A percentile compares a stretch with the other conserved stretches of the same genome.
Evolutionary conservation across 306 rosid species (phyloP).

Genomic region (Alnus rubra): DNA sequence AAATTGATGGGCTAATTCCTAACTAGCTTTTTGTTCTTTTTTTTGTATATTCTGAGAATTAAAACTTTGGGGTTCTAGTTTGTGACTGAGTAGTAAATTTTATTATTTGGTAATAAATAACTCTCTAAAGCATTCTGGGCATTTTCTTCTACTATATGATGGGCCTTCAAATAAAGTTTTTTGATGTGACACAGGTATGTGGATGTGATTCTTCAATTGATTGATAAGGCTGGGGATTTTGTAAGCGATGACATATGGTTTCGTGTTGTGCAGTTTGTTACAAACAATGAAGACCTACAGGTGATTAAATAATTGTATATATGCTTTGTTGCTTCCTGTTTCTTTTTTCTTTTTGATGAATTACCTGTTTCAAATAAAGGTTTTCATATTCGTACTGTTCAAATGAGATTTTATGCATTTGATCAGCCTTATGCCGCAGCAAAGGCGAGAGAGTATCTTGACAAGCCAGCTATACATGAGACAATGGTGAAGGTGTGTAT

Average conservation of each 20-base stretch:
- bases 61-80: background rate
- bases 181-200: constrained; percentile 71
- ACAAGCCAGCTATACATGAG: constrained; percentile 97
- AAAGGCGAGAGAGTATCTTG: constrained; percentile 96
- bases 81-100: background rate
- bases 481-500: constrained; percentile 96
- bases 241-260: constrained; percentile 99
- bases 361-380: background rate
- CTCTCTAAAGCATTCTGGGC: background rate
- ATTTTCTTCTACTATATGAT: background rate
- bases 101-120: background rate
- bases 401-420: constrained; percentile 47
- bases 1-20: background rate
- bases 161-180: constrained; percentile 4
- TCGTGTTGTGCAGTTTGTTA: constrained; percentile 98
- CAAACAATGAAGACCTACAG: constrained; percentile 99
- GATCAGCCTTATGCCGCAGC: constrained; percentile 94
- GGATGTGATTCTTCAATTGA: constrained; percentile 96
- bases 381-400: constrained; percentile 25
- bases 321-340: constrained; percentile 30
- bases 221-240: constrained; percentile 99
- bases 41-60: too few species aligned
- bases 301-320: constrained; percentile 45
- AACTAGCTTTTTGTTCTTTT: background rate
- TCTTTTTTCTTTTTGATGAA: background rate